Evolutionary conservation across 129 eudicot genomes (phyloP).

Genomic region (Deinandra increscens): DNA sequence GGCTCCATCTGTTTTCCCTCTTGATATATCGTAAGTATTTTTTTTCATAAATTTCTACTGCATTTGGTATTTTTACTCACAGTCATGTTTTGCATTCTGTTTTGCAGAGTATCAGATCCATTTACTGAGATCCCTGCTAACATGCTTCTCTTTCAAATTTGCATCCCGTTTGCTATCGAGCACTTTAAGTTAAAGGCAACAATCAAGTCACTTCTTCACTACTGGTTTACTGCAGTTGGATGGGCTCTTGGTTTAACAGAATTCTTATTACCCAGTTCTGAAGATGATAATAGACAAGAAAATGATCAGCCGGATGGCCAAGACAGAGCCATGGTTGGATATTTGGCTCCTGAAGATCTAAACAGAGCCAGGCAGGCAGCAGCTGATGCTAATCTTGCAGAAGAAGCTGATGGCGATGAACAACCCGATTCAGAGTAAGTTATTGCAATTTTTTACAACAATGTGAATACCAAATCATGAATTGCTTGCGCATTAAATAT

Average conservation of each 20-base stretch:
- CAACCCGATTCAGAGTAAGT: constrained; percentile 71
- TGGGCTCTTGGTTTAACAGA: constrained; percentile 88
- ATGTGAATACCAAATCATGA: not conserved
- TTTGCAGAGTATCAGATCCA: constrained; percentile 84
- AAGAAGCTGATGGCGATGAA: constrained; percentile 50
- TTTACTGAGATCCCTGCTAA: constrained; percentile 92
- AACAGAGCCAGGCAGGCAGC: constrained; percentile 36
- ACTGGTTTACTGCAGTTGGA: constrained; percentile 89
- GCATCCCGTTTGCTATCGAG: constrained; percentile 90
- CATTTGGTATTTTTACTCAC: not conserved
- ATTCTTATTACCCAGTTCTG: constrained; percentile 71
- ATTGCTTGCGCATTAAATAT: not conserved
- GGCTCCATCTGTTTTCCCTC: constrained; percentile 82
- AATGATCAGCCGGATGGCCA: constrained; percentile 34
- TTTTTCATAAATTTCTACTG: constrained; percentile 16
- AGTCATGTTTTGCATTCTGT: not conserved
- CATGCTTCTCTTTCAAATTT: constrained; percentile 90
- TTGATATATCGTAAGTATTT: constrained; percentile 76
- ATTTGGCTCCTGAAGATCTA: constrained; percentile 22
- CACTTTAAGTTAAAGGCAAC: constrained; percentile 77
- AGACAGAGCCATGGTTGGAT: constrained; percentile 12
- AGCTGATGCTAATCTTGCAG: constrained; percentile 20
- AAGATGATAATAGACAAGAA: constrained; percentile 59
- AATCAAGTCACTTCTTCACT: constrained; percentile 72
- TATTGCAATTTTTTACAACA: not conserved